Evolutionary conservation across 768 basidiomycete genomes (phyloP).

Genomic region (Panaeolus papilionaceus): DNA sequence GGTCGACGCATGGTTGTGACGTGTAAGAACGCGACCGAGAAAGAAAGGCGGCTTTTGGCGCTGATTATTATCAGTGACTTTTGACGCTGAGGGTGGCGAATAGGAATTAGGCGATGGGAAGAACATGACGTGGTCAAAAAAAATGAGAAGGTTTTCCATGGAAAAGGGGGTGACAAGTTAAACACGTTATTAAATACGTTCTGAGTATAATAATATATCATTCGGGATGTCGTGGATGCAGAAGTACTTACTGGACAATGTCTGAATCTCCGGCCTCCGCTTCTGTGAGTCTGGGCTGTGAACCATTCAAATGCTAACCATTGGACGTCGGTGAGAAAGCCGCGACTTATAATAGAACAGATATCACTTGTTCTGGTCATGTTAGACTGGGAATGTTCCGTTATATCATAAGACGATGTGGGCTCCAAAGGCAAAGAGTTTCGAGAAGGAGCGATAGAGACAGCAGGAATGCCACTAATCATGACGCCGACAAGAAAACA

Average conservation of each 20-base stretch:
- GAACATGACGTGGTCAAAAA: background rate
- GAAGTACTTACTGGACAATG: background rate
- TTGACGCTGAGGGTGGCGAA: slow-evolving; percentile 8
- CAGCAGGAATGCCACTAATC: background rate
- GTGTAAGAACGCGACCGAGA: background rate
- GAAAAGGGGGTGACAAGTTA: background rate
- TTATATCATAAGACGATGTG: background rate
- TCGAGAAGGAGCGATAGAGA: background rate
- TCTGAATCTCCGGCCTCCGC: background rate
- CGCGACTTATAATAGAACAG: background rate
- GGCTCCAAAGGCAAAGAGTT: too few species aligned
- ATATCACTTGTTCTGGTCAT: background rate
- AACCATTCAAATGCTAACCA: background rate
- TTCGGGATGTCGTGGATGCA: background rate
- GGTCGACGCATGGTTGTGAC: background rate
- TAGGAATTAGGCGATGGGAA: background rate
- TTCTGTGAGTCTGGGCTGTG: background rate
- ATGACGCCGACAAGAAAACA: background rate
- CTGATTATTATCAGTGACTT: background rate
- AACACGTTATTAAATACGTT: background rate
- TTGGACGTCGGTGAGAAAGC: background rate
- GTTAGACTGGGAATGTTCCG: background rate
- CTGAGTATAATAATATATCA: slow-evolving; percentile 4
- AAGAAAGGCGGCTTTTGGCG: background rate
- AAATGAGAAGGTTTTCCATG: background rate